Evolutionary conservation across 768 basidiomycete genomes (phyloP).

Genomic region (Naematelia aurantialba): DNA sequence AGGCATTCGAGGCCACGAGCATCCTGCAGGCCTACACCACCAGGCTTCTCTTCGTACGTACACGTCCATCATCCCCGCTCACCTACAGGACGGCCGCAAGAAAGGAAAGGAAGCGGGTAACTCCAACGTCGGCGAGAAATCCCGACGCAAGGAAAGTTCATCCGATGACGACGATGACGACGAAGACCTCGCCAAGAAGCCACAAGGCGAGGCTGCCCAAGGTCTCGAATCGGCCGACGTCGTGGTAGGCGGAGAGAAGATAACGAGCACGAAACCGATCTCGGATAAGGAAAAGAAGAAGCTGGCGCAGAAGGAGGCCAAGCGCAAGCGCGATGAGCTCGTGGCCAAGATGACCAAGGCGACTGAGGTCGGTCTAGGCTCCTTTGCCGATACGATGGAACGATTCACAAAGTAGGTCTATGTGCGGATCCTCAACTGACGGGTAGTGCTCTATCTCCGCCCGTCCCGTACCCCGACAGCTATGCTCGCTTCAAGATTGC

Average conservation of each 20-base stretch:
- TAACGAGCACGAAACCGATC: constrained; percentile 16
- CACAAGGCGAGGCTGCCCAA: constrained; percentile 12
- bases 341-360: constrained; percentile 50
- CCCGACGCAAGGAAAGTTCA: constrained; percentile 12
- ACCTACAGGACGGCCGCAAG: constrained; percentile 41
- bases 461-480: constrained; percentile 46
- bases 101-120: constrained; percentile 47
- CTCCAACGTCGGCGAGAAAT: constrained; percentile 46
- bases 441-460: constrained; percentile 49
- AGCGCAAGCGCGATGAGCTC: constrained; percentile 50
- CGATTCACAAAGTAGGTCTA: constrained; percentile 50
- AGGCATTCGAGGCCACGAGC: constrained; percentile 51
- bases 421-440: background rate
- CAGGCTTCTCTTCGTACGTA: constrained; percentile 35
- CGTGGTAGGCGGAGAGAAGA: constrained; percentile 29
- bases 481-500: constrained; percentile 51
- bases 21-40: constrained; percentile 37
- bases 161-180: constrained; percentile 40
- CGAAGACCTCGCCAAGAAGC: constrained; percentile 14
- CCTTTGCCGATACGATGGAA: constrained; percentile 50
- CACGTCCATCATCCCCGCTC: constrained; percentile 2
- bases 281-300: constrained; percentile 45
- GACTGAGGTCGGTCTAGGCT: constrained; percentile 48
- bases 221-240: constrained; percentile 36
- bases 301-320: constrained; percentile 42